Conservation (phyloP, 2,329 filamentous ascomycete genomes). For the Monilinia laxa region DNA sequence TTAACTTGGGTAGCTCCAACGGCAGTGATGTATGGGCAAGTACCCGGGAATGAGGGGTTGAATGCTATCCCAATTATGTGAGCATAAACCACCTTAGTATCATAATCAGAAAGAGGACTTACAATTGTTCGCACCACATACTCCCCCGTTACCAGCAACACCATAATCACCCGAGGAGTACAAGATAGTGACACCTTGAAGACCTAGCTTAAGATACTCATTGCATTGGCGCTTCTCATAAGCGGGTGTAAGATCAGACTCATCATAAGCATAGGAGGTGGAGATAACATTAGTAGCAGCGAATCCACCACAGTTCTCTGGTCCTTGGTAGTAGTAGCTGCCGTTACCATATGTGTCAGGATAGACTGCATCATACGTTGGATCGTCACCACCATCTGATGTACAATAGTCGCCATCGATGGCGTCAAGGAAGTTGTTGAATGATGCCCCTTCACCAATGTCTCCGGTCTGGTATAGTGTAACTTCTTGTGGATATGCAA, state of each 20-base stretch:
- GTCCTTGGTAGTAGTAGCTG: slow-evolving; percentile 40
- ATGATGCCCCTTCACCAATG: slow-evolving; percentile 24
- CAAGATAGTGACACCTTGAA: slow-evolving; percentile 50
- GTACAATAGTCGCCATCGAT: slow-evolving; percentile 47
- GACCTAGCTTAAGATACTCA: slow-evolving; percentile 56
- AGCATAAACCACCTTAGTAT: slow-evolving; percentile 35
- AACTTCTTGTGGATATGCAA: slow-evolving; percentile 53
- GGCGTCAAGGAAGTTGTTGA: slow-evolving; percentile 40
- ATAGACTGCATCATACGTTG: slow-evolving; percentile 40
- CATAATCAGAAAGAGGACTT: slow-evolving; percentile 33
- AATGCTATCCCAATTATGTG: slow-evolving; percentile 39
- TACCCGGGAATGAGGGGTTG: slow-evolving; percentile 48
- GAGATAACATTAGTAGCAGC: slow-evolving; percentile 53
- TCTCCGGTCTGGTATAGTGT: slow-evolving; percentile 43
- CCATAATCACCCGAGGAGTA: slow-evolving; percentile 52
- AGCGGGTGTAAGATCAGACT: slow-evolving; percentile 46
- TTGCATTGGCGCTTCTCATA: slow-evolving; percentile 54
- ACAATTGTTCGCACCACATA: slow-evolving; percentile 27
- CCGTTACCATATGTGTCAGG: slow-evolving; percentile 35
- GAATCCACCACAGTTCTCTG: slow-evolving; percentile 47
- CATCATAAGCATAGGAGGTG: slow-evolving; percentile 54
- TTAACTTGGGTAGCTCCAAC: slow-evolving; percentile 54
- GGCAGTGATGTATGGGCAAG: slow-evolving; percentile 51
- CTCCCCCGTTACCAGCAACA: slow-evolving; percentile 43
- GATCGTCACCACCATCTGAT: slow-evolving; percentile 42